Evolutionary conservation across 805 yeast species (phyloP).

Genomic region (Wickerhamiella brachini): DNA sequence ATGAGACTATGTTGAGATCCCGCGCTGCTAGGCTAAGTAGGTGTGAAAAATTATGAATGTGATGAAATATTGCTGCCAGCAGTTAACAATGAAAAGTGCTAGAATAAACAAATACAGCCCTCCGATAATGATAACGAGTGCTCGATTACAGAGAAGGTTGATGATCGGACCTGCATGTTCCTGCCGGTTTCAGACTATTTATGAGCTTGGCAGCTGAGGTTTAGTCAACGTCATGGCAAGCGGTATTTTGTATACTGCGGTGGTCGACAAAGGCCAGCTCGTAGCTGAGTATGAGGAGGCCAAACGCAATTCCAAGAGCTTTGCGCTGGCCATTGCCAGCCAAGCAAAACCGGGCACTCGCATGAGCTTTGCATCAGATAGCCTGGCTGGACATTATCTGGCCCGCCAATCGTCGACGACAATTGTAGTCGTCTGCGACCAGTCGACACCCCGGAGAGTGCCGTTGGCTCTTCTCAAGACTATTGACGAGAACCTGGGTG

Average conservation of each 20-base stretch:
- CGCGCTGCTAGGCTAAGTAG: no score
- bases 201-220: not conserved
- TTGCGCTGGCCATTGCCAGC: conserved; percentile 15
- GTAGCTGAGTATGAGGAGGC: conserved; percentile 3
- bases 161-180: no score
- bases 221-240: not conserved
- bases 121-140: no score
- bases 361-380: conserved; percentile 10
- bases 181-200: no score
- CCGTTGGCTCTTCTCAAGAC: conserved; percentile 16
- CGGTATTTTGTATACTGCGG: conserved; percentile 2
- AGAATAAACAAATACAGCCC: no score
- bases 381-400: conserved; percentile 11
- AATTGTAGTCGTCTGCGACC: conserved; percentile 10
- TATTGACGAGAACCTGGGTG: conserved; percentile 13
- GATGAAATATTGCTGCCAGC: no score
- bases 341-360: conserved; percentile 12
- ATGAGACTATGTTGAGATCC: no score
- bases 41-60: no score
- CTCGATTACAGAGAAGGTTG: no score
- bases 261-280: not conserved
- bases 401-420: conserved; percentile 1
- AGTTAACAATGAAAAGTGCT: no score
- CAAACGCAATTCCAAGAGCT: not conserved
- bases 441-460: conserved; percentile 17